phyloP scores from a whole-genome alignment of 768 basidiomycete genomes.

The Leccinum ochraceum region DNA sequence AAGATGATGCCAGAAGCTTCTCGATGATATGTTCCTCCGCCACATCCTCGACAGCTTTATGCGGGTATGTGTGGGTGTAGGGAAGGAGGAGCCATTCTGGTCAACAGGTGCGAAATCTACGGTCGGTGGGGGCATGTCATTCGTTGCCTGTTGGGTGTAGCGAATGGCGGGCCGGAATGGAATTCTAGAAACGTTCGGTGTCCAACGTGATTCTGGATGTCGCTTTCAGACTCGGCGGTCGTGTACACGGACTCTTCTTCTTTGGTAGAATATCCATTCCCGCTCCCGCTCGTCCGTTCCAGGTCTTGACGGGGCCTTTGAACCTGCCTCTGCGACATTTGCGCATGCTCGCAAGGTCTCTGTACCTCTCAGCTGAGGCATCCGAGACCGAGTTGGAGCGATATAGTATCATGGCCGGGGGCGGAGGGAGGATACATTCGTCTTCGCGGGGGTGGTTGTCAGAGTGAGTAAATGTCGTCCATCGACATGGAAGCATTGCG shows the following conservation, averaged over 20 bases:
- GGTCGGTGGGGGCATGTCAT: not conserved
- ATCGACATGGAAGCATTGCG: constrained; percentile 38
- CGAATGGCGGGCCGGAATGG: not conserved
- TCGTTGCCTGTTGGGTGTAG: not conserved
- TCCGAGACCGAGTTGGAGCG: constrained; percentile 30
- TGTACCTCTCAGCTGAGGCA: constrained; percentile 24
- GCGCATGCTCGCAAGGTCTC: constrained; percentile 29
- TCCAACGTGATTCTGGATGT: constrained; percentile 2
- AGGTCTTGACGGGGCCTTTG: constrained; percentile 36
- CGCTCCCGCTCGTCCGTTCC: constrained; percentile 31
- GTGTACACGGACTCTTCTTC: constrained; percentile 23
- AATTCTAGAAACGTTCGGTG: not conserved
- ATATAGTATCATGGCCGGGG: constrained; percentile 18
- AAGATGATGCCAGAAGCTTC: constrained; percentile 26
- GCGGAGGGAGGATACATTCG: constrained; percentile 8
- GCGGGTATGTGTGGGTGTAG: constrained; percentile 5
- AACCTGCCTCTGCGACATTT: constrained; percentile 31
- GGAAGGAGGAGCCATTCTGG: constrained; percentile 18
- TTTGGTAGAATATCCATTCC: constrained; percentile 25
- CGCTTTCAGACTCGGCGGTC: constrained; percentile 24
- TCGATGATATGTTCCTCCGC: constrained; percentile 31
- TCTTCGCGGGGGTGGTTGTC: constrained; percentile 11
- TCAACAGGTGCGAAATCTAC: not conserved
- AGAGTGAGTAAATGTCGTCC: constrained; percentile 29
- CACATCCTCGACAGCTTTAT: not conserved